Base-by-base conservation (phyloP, 345 rosid genomes). In the Eucalyptus cladocalyx region DNA sequence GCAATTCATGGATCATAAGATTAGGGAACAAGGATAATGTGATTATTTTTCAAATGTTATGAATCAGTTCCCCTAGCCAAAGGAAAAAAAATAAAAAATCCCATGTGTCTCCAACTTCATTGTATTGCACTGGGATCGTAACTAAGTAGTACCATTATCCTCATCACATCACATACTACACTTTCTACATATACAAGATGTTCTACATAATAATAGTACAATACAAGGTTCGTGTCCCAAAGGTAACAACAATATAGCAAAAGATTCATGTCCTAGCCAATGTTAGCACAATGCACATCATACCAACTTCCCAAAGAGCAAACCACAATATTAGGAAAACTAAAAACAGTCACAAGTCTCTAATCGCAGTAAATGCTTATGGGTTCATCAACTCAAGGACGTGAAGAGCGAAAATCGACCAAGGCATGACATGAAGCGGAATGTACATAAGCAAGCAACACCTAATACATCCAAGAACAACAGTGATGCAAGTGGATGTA, bases 341-440 rank as follows among this genome's bases (percentile, higher is more conserved):
- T 3, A 1, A n/a, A n/a, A 65, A n/a, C 5, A 0, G 40, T 65
- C 9, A 0, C 21, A 15, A n/a, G 3, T 5, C 32, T 30, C 17
- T 26, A 60, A 6, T 6, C 16, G 3, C 8, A 4, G 6, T 28
- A 2, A 60, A 60, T 12, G 69, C 69, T 60, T 4, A 28, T 28
- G 8, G 69, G 69, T 28, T 28, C 16, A 28, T 60, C 32, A 3
- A 60, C 8, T 6, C 7, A 13, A 60, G 69, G 69, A 60, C 0
- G 0, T 8, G 69, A 4, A 60, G 69, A 28, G 28, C 4, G 16
- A 60, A 28, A 60, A 60, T 12, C 9, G 69, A 17, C 32, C 69
- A 28, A 28, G 69, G 69, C 69, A 28, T 60, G 32, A 60, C 17
- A 60, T 4, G 8, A 60, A 60, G 69, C 9, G 8, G 8, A 6